These are phyloP conservation scores for Oxytropis ochrocephala DNA, from an alignment of 306 rosid genomes.

Conservation along the genomic window DNA sequence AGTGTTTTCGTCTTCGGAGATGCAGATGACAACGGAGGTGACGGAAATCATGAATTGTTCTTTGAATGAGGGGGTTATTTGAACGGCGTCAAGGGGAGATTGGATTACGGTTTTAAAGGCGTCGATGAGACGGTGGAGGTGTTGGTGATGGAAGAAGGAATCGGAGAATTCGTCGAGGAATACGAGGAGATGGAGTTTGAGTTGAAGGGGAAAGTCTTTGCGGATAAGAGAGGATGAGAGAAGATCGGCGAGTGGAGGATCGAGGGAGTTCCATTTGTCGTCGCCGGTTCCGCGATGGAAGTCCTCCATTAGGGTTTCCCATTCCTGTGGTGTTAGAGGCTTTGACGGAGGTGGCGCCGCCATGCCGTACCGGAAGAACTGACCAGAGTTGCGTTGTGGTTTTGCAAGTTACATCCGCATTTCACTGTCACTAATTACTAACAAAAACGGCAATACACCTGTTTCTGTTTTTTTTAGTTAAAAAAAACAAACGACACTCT, in stretches of 20 bases:
- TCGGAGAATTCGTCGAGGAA: constrained; percentile 79
- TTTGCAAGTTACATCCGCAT: neutral
- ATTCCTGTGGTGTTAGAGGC: constrained; percentile 59
- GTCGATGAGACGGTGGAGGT: constrained; percentile 53
- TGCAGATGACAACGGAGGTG: constrained; percentile 57
- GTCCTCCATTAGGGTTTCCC: constrained; percentile 80
- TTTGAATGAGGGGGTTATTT: constrained; percentile 51
- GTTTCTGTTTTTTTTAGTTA: neutral
- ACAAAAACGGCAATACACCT: neutral
- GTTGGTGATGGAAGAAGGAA: constrained; percentile 23
- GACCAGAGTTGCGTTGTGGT: constrained; percentile 26
- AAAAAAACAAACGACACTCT: too few relatives aligned
- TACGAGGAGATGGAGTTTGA: constrained; percentile 54
- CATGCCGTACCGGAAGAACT: neutral
- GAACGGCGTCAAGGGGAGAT: constrained; percentile 49
- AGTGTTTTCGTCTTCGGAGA: constrained; percentile 22
- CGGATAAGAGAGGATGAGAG: constrained; percentile 55
- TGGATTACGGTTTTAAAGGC: constrained; percentile 52
- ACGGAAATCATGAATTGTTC: constrained; percentile 80
- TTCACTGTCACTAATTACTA: neutral
- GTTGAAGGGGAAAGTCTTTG: constrained; percentile 60
- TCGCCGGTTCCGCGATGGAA: constrained; percentile 54
- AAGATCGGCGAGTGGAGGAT: constrained; percentile 51
- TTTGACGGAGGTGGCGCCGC: constrained; percentile 35
- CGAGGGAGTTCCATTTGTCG: constrained; percentile 42